phyloP scores from a whole-genome alignment of 2,329 filamentous ascomycete species.

The Cladosporium sp. region DNA sequence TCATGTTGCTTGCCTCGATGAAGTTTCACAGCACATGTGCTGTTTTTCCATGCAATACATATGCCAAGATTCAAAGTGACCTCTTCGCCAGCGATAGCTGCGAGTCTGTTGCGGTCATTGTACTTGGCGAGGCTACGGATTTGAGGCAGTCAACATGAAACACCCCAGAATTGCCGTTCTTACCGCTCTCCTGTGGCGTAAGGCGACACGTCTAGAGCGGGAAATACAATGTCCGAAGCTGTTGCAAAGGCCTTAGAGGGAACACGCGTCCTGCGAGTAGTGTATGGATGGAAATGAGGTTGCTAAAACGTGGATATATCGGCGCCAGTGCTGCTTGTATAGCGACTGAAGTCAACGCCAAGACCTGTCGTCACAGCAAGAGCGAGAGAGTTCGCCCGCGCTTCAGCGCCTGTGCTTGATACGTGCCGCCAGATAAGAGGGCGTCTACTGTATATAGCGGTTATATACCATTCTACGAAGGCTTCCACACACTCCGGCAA shows the following conservation, averaged over 20 bases:
- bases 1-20: background rate
- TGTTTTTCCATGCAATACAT: background rate
- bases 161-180: background rate
- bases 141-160: background rate
- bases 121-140: background rate
- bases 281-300: background rate
- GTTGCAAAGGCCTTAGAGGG: background rate
- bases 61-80: background rate
- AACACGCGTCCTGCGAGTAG: background rate
- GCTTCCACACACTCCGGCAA: background rate
- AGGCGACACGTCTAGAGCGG: background rate
- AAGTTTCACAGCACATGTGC: background rate
- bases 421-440: slow-evolving; percentile 9
- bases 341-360: background rate
- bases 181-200: background rate
- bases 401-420: slow-evolving; percentile 1
- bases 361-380: background rate
- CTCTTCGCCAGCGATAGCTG: background rate
- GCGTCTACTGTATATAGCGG: background rate
- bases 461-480: background rate
- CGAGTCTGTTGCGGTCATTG: background rate
- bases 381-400: slow-evolving; percentile 1
- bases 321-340: background rate
- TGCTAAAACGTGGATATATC: background rate
- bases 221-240: background rate